A percentile compares a stretch with the other conserved stretches of the same genome.
These are phyloP conservation scores for Tricholoma sp. DNA, from an alignment of 768 basidiomycete species.

Conservation along the genomic window DNA sequence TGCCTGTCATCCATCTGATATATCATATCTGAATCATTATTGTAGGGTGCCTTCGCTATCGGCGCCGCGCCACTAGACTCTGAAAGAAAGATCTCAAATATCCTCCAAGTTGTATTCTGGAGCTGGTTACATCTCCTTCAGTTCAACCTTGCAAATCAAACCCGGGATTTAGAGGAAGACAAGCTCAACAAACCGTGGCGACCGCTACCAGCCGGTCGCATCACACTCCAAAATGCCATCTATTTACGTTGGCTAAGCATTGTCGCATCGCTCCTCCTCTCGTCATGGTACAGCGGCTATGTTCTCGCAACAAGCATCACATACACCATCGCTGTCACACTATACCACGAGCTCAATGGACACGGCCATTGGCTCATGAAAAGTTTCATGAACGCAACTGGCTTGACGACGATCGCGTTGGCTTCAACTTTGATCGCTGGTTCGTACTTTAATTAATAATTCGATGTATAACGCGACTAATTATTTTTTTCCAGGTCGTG, in stretches of 20 bases:
- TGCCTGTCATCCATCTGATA: not conserved
- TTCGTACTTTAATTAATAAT: slow-evolving; percentile 8
- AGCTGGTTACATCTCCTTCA: slow-evolving; percentile 42
- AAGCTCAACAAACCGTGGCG: slow-evolving; percentile 39
- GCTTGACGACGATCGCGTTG: slow-evolving; percentile 31
- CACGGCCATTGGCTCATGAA: slow-evolving; percentile 34
- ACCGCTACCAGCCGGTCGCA: slow-evolving; percentile 39
- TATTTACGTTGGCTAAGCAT: slow-evolving; percentile 27
- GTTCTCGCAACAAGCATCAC: slow-evolving; percentile 27
- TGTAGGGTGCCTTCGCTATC: slow-evolving; percentile 18
- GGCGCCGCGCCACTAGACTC: slow-evolving; percentile 17
- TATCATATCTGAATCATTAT: not conserved
- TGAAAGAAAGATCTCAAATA: not conserved
- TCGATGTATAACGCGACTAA: not conserved
- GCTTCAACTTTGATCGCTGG: slow-evolving; percentile 34
- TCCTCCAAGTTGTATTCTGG: slow-evolving; percentile 26
- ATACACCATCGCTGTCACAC: slow-evolving; percentile 24
- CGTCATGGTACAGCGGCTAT: slow-evolving; percentile 24
- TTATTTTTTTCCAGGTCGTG: not conserved
- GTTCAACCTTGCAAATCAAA: slow-evolving; percentile 42
- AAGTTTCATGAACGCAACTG: slow-evolving; percentile 33
- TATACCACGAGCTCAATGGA: slow-evolving; percentile 35
- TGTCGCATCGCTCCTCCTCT: slow-evolving; percentile 29
- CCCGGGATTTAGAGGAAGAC: slow-evolving; percentile 37
- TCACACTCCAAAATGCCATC: slow-evolving; percentile 27